Percentiles rank a stretch among this genome's conserved stretches.
Conservation (phyloP, 768 basidiomycete species). For the Cyclocybe aegerita region DNA sequence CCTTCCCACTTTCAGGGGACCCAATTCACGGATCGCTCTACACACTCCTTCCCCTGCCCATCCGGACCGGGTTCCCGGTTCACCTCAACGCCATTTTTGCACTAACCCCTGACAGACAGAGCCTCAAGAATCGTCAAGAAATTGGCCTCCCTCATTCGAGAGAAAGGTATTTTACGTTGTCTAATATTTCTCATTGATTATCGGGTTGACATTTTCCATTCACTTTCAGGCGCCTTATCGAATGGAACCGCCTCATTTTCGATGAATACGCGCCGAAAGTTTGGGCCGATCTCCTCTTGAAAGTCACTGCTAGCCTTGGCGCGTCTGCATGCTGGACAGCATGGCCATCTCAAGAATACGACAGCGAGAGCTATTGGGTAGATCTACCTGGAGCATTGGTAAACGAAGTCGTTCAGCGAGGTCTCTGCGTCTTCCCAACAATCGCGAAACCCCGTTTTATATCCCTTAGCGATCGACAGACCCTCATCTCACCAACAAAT, state of each 20-base stretch:
- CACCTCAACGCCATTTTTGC: conserved; percentile 49
- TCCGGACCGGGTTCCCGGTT: conserved; percentile 39
- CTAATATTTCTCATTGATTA: conserved; percentile 1
- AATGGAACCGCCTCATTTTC: conserved; percentile 49
- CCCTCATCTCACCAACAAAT: conserved; percentile 4
- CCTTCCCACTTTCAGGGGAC: conserved; percentile 23
- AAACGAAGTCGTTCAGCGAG: background rate
- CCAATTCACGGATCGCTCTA: conserved; percentile 37
- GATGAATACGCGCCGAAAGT: conserved; percentile 37
- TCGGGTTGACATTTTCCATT: background rate
- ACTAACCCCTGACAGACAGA: conserved; percentile 42
- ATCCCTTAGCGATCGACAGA: background rate
- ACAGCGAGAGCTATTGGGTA: conserved; percentile 10
- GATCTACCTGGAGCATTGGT: conserved; percentile 1
- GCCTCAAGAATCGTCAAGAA: conserved; percentile 41
- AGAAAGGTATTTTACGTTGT: conserved; percentile 30
- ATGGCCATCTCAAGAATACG: conserved; percentile 13
- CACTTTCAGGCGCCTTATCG: conserved; percentile 36
- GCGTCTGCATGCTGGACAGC: conserved; percentile 3
- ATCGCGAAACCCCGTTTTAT: background rate
- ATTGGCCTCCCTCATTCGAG: conserved; percentile 33
- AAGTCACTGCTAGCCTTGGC: conserved; percentile 18
- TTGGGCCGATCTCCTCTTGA: conserved; percentile 34
- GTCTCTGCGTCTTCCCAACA: conserved; percentile 5
- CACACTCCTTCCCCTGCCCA: conserved; percentile 46